Evolutionary conservation across 352 stramenopile species (phyloP).

Genomic region (Globisporangium takayamanum): DNA sequence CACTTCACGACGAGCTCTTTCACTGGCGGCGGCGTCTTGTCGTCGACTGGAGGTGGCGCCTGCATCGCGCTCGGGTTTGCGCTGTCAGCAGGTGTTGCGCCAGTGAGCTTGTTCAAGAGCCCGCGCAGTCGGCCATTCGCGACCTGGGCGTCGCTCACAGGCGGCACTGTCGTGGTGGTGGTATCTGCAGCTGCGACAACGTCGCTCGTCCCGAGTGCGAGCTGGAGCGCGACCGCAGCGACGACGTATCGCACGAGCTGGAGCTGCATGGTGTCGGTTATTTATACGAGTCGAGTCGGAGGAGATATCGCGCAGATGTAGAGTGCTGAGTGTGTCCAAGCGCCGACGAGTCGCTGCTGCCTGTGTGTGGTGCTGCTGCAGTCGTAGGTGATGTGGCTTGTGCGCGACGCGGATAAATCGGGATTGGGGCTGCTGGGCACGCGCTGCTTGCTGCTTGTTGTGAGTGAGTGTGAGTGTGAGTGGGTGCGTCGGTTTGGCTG

Average conservation of each 20-base stretch:
- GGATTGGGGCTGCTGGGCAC: slow-evolving; percentile 5
- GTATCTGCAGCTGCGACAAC: slow-evolving; percentile 5
- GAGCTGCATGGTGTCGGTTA: slow-evolving; percentile 13
- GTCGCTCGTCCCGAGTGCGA: slow-evolving; percentile 1
- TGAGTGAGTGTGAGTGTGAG: neutral
- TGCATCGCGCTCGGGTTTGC: neutral
- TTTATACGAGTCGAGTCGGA: neutral
- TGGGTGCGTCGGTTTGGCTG: slow-evolving; percentile 1
- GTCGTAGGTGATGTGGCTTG: neutral
- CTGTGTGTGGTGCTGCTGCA: neutral
- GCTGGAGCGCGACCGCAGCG: slow-evolving; percentile 11
- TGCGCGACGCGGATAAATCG: slow-evolving; percentile 11
- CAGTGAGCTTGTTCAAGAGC: slow-evolving; percentile 30
- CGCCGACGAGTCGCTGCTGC: neutral
- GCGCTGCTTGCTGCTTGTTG: neutral
- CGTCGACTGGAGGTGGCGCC: neutral
- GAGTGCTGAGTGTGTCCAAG: too few species aligned
- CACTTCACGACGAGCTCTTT: slow-evolving; percentile 33
- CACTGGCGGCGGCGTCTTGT: slow-evolving; percentile 18
- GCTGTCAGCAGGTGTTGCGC: neutral
- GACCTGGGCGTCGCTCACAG: slow-evolving; percentile 13
- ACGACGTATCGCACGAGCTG: slow-evolving; percentile 19
- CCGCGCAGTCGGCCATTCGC: slow-evolving; percentile 30
- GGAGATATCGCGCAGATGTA: neutral
- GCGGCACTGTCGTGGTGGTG: neutral